phyloP scores from a whole-genome alignment of 306 rosid genomes.

The Alnus rubra region DNA sequence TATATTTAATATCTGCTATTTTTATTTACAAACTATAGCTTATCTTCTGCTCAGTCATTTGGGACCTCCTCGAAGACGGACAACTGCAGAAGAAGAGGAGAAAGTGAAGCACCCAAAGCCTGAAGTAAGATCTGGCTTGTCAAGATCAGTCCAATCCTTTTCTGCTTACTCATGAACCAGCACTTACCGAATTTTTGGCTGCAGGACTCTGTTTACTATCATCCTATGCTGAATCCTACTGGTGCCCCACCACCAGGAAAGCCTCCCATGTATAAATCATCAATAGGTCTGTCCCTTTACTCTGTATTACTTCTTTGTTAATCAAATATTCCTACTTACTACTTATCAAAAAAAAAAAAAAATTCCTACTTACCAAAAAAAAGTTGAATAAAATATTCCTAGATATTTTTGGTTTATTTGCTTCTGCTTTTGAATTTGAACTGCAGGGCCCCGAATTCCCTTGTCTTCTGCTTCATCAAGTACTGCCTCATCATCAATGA shows the following conservation, averaged over 20 bases:
- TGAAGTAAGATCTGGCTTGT: conserved; percentile 59
- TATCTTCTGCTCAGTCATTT: conserved; percentile 72
- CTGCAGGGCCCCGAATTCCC: conserved; percentile 93
- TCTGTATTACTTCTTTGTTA: conserved; percentile 17
- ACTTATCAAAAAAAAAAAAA: too few species aligned
- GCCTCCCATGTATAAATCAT: conserved; percentile 95
- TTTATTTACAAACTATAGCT: conserved; percentile 39
- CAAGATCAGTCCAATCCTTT: conserved; percentile 8
- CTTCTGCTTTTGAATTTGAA: conserved; percentile 33
- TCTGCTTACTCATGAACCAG: background rate
- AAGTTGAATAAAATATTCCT: background rate
- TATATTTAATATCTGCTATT: conserved; percentile 29
- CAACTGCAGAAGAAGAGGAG: conserved; percentile 94
- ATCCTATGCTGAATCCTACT: conserved; percentile 91
- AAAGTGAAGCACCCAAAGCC: conserved; percentile 83
- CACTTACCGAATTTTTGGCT: conserved; percentile 10
- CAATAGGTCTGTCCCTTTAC: conserved; percentile 62
- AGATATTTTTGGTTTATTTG: conserved; percentile 20
- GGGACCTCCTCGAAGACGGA: conserved; percentile 90
- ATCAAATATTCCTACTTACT: background rate
- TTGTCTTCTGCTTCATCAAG: conserved; percentile 82
- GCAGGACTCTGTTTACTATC: conserved; percentile 87
- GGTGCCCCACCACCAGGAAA: conserved; percentile 99
- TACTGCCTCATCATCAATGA: conserved; percentile 66
- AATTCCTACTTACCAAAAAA: too few species aligned